Percentiles rank a stretch among this genome's conserved stretches.
These are phyloP conservation scores for Salisapilia sapeloensis DNA, from an alignment of 352 stramenopile genomes.

Conservation along the genomic window DNA sequence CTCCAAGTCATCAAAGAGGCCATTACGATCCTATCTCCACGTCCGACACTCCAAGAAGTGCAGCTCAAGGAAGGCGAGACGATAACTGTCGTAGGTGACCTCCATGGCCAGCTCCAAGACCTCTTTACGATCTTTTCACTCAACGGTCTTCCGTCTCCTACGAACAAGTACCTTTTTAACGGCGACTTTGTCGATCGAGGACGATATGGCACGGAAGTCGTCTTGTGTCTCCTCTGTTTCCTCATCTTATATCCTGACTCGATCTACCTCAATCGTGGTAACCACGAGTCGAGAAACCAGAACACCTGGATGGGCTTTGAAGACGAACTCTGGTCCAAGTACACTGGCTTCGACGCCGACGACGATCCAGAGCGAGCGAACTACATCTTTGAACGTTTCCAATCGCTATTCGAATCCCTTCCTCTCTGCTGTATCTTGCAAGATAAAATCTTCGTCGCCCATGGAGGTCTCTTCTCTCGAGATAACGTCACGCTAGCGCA, in stretches of 20 bases:
- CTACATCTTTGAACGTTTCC: slow-evolving; percentile 48
- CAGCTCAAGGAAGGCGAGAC: slow-evolving; percentile 67
- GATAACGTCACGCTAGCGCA: slow-evolving; percentile 85
- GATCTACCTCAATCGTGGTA: slow-evolving; percentile 88
- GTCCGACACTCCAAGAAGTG: slow-evolving; percentile 81
- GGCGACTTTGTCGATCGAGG: slow-evolving; percentile 93
- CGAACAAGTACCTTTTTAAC: slow-evolving; percentile 95
- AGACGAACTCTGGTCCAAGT: slow-evolving; percentile 77
- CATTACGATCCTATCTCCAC: slow-evolving; percentile 31
- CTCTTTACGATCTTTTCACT: slow-evolving; percentile 90
- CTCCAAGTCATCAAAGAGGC: slow-evolving; percentile 64
- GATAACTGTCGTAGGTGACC: slow-evolving; percentile 86
- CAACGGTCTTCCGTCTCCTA: slow-evolving; percentile 73
- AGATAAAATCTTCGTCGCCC: slow-evolving; percentile 87
- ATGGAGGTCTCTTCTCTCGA: slow-evolving; percentile 86
- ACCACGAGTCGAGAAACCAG: slow-evolving; percentile 91
- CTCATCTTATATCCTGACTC: slow-evolving; percentile 64
- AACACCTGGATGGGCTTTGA: slow-evolving; percentile 91
- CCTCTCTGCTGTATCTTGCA: slow-evolving; percentile 85
- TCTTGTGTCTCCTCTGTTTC: slow-evolving; percentile 65
- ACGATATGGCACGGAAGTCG: slow-evolving; percentile 72
- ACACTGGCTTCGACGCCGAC: slow-evolving; percentile 41
- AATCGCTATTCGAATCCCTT: slow-evolving; percentile 73
- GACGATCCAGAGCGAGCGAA: slow-evolving; percentile 28
- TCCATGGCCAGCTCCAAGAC: slow-evolving; percentile 91